Evolutionary conservation across 495 filamentous ascomycete species (phyloP).

Genomic region (Letharia lupina): DNA sequence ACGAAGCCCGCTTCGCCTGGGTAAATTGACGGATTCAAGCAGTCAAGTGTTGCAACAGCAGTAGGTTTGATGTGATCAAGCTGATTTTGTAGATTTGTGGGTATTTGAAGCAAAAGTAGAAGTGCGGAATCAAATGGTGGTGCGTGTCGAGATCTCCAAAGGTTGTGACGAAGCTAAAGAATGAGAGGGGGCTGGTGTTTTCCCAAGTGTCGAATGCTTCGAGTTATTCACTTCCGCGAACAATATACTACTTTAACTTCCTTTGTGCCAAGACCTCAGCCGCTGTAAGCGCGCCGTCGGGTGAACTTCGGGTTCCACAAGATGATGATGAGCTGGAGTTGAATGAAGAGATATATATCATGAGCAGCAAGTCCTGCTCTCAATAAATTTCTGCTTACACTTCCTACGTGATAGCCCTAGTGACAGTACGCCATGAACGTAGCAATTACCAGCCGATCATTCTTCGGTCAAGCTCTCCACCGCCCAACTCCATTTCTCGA

Average conservation of each 20-base stretch:
- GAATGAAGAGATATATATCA: neutral
- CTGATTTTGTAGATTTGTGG: neutral
- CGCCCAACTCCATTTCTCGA: slow-evolving; percentile 23
- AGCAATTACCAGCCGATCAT: slow-evolving; percentile 4
- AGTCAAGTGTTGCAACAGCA: neutral
- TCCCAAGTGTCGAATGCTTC: neutral
- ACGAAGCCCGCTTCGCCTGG: slow-evolving; percentile 14
- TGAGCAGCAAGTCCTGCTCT: neutral
- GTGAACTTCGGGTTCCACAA: neutral
- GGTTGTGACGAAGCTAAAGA: neutral
- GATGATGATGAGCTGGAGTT: neutral
- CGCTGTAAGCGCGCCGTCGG: slow-evolving; percentile 2
- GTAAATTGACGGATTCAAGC: neutral
- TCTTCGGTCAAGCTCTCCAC: neutral
- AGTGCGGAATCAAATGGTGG: neutral
- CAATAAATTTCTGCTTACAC: neutral
- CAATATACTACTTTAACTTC: neutral
- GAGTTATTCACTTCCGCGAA: neutral
- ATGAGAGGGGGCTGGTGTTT: neutral
- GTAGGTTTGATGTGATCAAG: neutral
- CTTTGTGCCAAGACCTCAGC: neutral
- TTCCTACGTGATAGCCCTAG: neutral
- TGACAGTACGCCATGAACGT: neutral
- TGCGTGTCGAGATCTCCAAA: neutral
- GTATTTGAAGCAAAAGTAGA: slow-evolving; percentile 1